These are phyloP conservation scores for Gliomastix tumulicola DNA, from an alignment of 2,329 filamentous ascomycete genomes.

Conservation along the genomic window DNA sequence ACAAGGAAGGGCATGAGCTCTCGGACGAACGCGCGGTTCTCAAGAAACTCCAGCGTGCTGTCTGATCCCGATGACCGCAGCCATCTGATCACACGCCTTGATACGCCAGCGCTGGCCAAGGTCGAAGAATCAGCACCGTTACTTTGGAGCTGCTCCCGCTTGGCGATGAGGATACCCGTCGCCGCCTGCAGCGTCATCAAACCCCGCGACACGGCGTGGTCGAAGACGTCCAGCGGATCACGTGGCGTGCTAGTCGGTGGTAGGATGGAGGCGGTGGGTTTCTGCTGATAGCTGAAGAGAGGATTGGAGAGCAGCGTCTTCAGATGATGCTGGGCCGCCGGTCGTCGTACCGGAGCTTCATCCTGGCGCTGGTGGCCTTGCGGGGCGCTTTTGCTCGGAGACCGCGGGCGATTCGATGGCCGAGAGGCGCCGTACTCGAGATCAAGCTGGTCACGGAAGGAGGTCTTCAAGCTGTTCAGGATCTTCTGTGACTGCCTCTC, in stretches of 20 bases:
- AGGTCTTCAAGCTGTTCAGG: constrained; percentile 47
- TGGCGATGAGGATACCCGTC: constrained; percentile 43
- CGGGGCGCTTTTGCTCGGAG: constrained; percentile 20
- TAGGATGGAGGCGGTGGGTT: too few relatives aligned
- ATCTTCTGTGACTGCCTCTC: constrained; percentile 45
- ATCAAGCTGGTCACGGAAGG: constrained; percentile 52
- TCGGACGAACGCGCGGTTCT: constrained; percentile 26
- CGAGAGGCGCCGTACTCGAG: constrained; percentile 50
- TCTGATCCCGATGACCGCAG: constrained; percentile 43
- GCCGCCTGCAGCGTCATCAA: constrained; percentile 49
- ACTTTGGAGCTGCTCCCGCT: constrained; percentile 31
- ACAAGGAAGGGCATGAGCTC: constrained; percentile 42
- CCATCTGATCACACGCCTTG: constrained; percentile 45
- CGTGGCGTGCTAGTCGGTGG: background rate
- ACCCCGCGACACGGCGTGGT: constrained; percentile 45
- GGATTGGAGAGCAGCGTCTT: constrained; percentile 50
- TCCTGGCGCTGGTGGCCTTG: background rate
- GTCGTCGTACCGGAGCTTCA: constrained; percentile 21
- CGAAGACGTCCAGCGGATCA: constrained; percentile 48
- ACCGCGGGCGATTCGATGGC: too few relatives aligned
- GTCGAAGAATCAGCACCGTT: constrained; percentile 3
- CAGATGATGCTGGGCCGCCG: constrained; percentile 37
- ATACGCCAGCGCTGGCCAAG: constrained; percentile 7
- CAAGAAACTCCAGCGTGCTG: constrained; percentile 36
- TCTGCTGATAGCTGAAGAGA: constrained; percentile 36